Evolutionary conservation across 768 basidiomycete species (phyloP), one percentile per base, ranked within the genome.

Genomic region (Pulveroboletus sp.): DNA sequence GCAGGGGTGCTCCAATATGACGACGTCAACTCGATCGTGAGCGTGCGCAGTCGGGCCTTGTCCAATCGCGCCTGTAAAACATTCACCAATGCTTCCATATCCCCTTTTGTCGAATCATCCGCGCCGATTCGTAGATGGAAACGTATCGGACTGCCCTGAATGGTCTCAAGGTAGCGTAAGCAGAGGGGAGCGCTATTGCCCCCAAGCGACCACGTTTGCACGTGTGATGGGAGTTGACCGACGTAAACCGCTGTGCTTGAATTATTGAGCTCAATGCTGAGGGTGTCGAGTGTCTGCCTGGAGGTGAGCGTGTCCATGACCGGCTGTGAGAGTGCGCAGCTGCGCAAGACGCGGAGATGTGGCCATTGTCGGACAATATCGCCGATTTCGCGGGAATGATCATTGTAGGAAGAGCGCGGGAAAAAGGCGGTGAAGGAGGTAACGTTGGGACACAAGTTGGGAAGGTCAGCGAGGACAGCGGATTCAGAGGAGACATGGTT

Each of bases 261-360:
- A 15, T 65, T 60, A 40, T 64, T 64, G 43, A 64, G 58, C n/a
- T 64, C 63, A 38, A 62, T 63, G 27, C 49, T 56, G 17, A 64
- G 58, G 0, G 63, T 58, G 2, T 60, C 52, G 21, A 64, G 58
- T 0, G 39, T 43, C 5, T 26, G 27, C 13, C 44, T 49, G 3
- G 60, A 50, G 0, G 32, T 43, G 21, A 64, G 27, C 0, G 52
- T 48, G 6, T 65, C 55, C 63, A 65, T 60, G 35, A 54, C 58
- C 0, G 51, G 37, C 26, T 60, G 63, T 5, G 58, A 43, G 14
- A 65, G 55, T 0, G 63, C 53, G 46, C 61, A 63, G 8, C 48
- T 53, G 7, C 49, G 58, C 17, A 64, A 33, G 8, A 43, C 26
- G 8, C 55, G 55, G 9, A 64, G 55, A 2, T 48, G 50, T 1